These are phyloP conservation scores for Aphanocladium album DNA, from an alignment of 2,329 filamentous ascomycete genomes.

Conservation along the genomic window DNA sequence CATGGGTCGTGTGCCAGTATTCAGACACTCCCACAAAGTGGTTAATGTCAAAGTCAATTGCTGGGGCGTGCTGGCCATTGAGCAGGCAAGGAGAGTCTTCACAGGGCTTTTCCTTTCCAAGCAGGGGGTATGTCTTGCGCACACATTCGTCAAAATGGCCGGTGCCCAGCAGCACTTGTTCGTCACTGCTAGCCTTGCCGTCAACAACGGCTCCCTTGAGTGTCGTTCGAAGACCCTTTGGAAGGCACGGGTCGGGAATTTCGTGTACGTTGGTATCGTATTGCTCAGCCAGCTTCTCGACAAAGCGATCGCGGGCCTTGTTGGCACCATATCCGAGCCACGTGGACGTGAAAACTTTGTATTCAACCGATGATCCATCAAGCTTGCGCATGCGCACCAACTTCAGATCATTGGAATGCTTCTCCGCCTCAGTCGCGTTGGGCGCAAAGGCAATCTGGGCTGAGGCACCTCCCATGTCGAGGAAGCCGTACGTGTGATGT, in stretches of 20 bases:
- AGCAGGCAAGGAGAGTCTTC: slow-evolving; percentile 79
- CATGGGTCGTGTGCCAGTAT: slow-evolving; percentile 98
- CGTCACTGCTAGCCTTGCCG: slow-evolving; percentile 27
- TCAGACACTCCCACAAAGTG: slow-evolving; percentile 97
- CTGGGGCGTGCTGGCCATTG: slow-evolving; percentile 86
- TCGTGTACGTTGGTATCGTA: slow-evolving; percentile 57
- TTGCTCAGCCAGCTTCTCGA: slow-evolving; percentile 68
- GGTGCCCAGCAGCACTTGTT: slow-evolving; percentile 67
- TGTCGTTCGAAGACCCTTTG: slow-evolving; percentile 67
- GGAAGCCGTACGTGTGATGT: slow-evolving; percentile 92
- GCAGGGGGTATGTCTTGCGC: slow-evolving; percentile 71
- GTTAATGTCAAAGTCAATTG: slow-evolving; percentile 95
- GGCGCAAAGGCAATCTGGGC: slow-evolving; percentile 97
- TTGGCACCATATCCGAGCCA: slow-evolving; percentile 98
- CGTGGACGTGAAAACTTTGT: slow-evolving; percentile 89
- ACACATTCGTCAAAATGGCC: slow-evolving; percentile 85
- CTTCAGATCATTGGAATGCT: slow-evolving; percentile 85
- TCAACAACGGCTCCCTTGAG: slow-evolving; percentile 59
- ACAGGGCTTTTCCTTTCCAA: slow-evolving; percentile 86
- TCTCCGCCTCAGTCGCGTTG: slow-evolving; percentile 82
- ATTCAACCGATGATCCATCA: slow-evolving; percentile 71
- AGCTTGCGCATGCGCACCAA: slow-evolving; percentile 78
- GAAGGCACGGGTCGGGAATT: slow-evolving; percentile 86
- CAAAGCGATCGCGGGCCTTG: slow-evolving; percentile 78
- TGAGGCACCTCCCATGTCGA: slow-evolving; percentile 97